Percentiles rank a stretch among this genome's conserved stretches.
These are phyloP conservation scores for Cystobasidium onofrii DNA, from an alignment of 768 basidiomycete species.

Conservation along the genomic window DNA sequence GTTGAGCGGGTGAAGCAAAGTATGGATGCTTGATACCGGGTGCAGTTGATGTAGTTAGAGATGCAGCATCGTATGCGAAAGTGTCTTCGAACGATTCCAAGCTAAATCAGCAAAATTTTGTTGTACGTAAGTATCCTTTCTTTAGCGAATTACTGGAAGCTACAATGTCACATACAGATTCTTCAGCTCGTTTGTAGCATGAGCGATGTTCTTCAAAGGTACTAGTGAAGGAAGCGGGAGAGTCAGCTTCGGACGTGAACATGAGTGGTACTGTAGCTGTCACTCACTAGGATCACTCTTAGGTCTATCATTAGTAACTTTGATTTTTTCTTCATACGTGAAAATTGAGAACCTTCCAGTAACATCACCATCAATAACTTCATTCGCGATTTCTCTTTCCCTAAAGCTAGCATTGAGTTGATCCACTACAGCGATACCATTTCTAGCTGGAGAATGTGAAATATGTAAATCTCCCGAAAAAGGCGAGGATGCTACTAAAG, in stretches of 20 bases:
- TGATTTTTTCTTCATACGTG: background rate
- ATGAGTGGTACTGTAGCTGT: background rate
- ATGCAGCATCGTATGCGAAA: background rate
- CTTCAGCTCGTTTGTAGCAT: conserved; percentile 10
- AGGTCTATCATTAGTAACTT: background rate
- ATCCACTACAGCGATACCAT: background rate
- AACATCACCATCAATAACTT: background rate
- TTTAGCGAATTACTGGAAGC: background rate
- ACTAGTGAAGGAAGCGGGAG: background rate
- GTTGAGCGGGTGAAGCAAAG: background rate
- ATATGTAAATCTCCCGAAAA: conserved; percentile 23
- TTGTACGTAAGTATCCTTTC: background rate
- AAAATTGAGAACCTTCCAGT: background rate
- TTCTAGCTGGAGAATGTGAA: background rate
- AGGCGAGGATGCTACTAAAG: conserved; percentile 21
- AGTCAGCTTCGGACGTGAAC: background rate
- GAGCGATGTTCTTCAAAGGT: conserved; percentile 9
- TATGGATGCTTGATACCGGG: background rate
- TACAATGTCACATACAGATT: too few species aligned
- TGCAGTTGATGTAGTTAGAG: background rate
- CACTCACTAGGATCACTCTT: conserved; percentile 28
- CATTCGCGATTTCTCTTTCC: background rate
- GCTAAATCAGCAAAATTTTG: background rate
- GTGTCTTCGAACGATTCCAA: conserved; percentile 25
- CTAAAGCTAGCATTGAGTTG: background rate